Conservation (phyloP, 306 rosid genomes). For the Acacia acuminata region DNA sequence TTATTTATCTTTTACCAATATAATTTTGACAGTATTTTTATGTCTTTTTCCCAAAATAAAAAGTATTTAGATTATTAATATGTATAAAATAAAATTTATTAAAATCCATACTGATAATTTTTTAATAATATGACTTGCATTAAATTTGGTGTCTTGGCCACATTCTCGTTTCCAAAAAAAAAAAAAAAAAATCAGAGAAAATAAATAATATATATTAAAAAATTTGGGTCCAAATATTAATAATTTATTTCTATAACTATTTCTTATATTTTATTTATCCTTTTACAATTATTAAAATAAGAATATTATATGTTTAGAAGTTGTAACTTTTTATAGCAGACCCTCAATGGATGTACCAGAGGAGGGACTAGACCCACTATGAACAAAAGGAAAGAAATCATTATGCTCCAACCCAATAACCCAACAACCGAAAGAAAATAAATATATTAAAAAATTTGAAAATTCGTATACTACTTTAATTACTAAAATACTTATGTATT, state of each 20-base stretch:
- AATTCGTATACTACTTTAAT: not conserved
- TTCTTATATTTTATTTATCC: not conserved
- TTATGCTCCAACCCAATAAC: slow-evolving; percentile 7
- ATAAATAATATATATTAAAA: not conserved
- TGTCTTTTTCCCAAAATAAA: too few relatives aligned
- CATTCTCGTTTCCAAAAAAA: not conserved
- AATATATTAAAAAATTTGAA: not conserved
- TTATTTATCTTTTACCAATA: too few relatives aligned
- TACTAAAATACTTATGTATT: not conserved
- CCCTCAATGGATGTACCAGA: not conserved
- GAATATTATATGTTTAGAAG: not conserved
- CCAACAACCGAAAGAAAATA: not conserved
- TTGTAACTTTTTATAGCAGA: not conserved
- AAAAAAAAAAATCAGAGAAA: not conserved
- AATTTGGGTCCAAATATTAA: too few relatives aligned
- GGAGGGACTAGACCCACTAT: not conserved
- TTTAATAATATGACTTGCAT: not conserved
- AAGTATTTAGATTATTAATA: too few relatives aligned
- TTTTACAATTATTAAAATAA: not conserved
- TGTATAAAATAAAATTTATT: too few relatives aligned
- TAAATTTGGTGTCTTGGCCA: not conserved
- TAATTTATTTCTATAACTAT: not conserved
- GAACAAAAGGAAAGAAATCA: slow-evolving; percentile 3
- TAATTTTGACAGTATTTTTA: too few relatives aligned
- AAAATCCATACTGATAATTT: too few relatives aligned